phyloP scores from a whole-genome alignment of 331 rosid genomes.

The Ulmus americana region DNA sequence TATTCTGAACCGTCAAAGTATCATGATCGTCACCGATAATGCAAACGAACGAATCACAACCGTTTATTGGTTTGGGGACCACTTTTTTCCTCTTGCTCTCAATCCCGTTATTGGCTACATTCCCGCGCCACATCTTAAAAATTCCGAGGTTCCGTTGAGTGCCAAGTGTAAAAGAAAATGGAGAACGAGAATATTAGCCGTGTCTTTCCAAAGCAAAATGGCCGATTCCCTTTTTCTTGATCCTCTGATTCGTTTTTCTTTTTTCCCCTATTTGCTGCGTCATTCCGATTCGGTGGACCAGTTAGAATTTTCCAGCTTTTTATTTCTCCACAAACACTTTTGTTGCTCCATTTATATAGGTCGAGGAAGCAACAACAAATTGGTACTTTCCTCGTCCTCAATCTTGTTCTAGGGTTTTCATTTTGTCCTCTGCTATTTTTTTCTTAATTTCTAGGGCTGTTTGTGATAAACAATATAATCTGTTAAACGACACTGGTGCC shows the following conservation, averaged over 20 bases:
- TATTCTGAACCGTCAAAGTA: not conserved
- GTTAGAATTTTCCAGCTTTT: constrained; percentile 13
- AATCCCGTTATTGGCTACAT: not conserved
- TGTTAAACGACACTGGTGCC: too few species aligned
- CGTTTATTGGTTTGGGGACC: not conserved
- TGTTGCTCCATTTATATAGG: constrained; percentile 9
- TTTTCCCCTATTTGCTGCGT: not conserved
- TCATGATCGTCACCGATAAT: not conserved
- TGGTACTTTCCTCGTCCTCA: constrained; percentile 4
- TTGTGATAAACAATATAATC: too few species aligned
- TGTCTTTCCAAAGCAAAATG: not conserved
- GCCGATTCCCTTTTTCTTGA: not conserved
- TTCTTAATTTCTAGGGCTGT: too few species aligned
- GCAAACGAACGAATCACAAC: not conserved
- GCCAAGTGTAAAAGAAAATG: not conserved
- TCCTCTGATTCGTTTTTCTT: not conserved
- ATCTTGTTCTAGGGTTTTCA: not conserved
- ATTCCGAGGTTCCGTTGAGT: not conserved
- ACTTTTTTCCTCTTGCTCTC: not conserved
- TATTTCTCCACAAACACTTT: not conserved
- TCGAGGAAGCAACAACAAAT: not conserved
- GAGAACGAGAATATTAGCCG: not conserved
- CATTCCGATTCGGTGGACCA: constrained; percentile 31
- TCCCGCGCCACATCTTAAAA: not conserved
- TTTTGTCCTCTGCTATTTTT: not conserved